Evolutionary conservation across 2,329 filamentous ascomycete genomes (phyloP).

Genomic region (Aspergillus sp.): DNA sequence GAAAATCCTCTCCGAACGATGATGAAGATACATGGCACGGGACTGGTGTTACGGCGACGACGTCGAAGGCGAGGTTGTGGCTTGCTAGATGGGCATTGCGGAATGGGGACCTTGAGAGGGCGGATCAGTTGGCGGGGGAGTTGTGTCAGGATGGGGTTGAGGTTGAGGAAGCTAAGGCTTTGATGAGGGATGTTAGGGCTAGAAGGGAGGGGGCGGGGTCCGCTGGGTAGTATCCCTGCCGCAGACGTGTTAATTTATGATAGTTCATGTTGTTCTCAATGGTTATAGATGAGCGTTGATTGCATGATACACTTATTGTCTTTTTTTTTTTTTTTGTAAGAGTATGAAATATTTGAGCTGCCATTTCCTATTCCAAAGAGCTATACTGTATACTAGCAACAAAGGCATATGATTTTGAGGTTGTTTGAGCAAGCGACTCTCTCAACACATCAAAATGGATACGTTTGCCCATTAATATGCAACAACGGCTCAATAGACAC

Average conservation of each 20-base stretch:
- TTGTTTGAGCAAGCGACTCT: too few species aligned
- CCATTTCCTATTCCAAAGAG: not conserved
- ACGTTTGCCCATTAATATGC: conserved; percentile 1
- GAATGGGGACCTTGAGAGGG: conserved; percentile 65
- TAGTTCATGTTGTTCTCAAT: too few species aligned
- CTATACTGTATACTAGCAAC: not conserved
- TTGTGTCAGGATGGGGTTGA: conserved; percentile 93
- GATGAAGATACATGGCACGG: conserved; percentile 43
- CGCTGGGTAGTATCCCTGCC: not conserved
- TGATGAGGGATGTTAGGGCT: conserved; percentile 78
- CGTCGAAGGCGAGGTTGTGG: conserved; percentile 90
- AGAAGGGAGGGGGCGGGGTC: conserved; percentile 51
- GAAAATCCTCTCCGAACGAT: conserved; percentile 23
- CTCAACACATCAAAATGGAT: too few species aligned
- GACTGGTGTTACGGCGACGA: conserved; percentile 83
- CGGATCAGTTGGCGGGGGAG: conserved; percentile 77
- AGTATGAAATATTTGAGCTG: not conserved
- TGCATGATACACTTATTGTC: not conserved
- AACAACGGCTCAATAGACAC: conserved; percentile 8
- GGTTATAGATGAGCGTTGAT: too few species aligned
- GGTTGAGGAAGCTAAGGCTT: conserved; percentile 91
- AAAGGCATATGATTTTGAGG: too few species aligned
- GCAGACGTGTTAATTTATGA: too few species aligned
- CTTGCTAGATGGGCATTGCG: conserved; percentile 75
- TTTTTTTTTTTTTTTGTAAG: not conserved